Percentiles rank a stretch among this genome's conserved stretches.
Conservation (phyloP, 2,329 filamentous ascomycete genomes). For the Fusarium robinianum region DNA sequence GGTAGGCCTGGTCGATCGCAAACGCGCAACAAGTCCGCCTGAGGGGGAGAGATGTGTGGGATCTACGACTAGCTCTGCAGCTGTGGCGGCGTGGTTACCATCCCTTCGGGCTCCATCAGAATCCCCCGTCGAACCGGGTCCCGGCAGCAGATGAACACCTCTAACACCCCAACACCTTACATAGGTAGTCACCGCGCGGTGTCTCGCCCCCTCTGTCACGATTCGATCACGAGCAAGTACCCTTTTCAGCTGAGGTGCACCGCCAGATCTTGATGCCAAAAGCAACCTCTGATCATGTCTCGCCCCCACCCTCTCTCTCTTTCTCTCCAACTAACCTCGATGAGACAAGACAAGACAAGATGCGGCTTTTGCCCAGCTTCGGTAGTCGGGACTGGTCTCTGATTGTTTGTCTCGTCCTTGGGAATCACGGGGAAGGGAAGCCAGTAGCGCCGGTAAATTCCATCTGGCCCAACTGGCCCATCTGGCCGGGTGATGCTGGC, state of each 20-base stretch:
- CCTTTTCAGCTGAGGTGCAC: conserved; percentile 25
- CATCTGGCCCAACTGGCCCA: too few species aligned
- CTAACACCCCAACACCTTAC: conserved; percentile 3
- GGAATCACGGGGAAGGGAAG: too few species aligned
- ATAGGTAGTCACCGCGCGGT: too few species aligned
- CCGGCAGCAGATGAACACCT: conserved; percentile 8
- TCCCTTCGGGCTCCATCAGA: conserved; percentile 25
- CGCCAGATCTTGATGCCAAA: conserved; percentile 18
- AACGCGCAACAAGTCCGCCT: conserved; percentile 11
- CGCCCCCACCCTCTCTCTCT: conserved; percentile 12
- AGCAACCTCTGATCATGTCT: conserved; percentile 14
- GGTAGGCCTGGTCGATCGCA: conserved; percentile 7
- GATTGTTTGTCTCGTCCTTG: too few species aligned
- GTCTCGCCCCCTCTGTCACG: too few species aligned
- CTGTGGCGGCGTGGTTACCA: conserved; percentile 28
- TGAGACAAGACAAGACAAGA: too few species aligned
- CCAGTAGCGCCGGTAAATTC: too few species aligned
- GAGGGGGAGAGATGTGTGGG: conserved; percentile 22
- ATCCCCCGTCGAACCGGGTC: conserved; percentile 12
- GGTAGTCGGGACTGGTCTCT: too few species aligned
- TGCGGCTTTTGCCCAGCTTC: too few species aligned
- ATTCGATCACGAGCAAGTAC: conserved; percentile 16
- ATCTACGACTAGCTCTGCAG: conserved; percentile 27
- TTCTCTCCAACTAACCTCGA: too few species aligned
- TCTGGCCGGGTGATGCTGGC: too few species aligned